These are phyloP conservation scores for Globisporangium takayamanum DNA, from an alignment of 352 stramenopile genomes.

Conservation along the genomic window DNA sequence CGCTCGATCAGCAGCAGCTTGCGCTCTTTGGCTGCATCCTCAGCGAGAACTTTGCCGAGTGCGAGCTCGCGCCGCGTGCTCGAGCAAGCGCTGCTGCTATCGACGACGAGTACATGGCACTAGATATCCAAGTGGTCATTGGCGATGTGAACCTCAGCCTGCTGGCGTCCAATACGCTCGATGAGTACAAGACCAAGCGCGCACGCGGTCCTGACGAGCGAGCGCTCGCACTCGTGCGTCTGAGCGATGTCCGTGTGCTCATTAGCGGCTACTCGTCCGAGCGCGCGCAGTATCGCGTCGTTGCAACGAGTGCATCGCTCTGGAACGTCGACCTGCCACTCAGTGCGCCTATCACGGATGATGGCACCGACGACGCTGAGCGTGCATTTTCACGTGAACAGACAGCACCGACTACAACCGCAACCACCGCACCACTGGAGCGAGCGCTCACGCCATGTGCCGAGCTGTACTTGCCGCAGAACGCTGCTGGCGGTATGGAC, in stretches of 20 bases:
- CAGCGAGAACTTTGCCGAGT: constrained; percentile 48
- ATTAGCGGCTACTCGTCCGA: constrained; percentile 42
- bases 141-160: constrained; percentile 38
- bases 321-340: constrained; percentile 39
- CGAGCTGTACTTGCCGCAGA: constrained; percentile 23
- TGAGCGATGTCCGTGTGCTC: constrained; percentile 32
- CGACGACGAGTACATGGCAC: constrained; percentile 38
- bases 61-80: constrained; percentile 8
- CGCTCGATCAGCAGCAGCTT: constrained; percentile 53
- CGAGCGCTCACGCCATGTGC: constrained; percentile 26
- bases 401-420: no score
- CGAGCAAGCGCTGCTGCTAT: neutral
- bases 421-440: neutral
- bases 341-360: neutral
- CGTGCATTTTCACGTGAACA: no score
- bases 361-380: neutral
- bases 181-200: constrained; percentile 10
- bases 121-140: constrained; percentile 36
- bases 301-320: constrained; percentile 28
- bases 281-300: constrained; percentile 42
- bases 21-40: constrained; percentile 55
- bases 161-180: constrained; percentile 13
- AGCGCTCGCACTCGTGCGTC: constrained; percentile 32
- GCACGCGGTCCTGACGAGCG: constrained; percentile 17
- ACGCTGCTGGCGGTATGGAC: neutral